A percentile compares a stretch with the other conserved stretches of the same genome.
Evolutionary conservation across 1,284 basidiomycete genomes (phyloP).

Genomic region (Trichosporon ovoides): DNA sequence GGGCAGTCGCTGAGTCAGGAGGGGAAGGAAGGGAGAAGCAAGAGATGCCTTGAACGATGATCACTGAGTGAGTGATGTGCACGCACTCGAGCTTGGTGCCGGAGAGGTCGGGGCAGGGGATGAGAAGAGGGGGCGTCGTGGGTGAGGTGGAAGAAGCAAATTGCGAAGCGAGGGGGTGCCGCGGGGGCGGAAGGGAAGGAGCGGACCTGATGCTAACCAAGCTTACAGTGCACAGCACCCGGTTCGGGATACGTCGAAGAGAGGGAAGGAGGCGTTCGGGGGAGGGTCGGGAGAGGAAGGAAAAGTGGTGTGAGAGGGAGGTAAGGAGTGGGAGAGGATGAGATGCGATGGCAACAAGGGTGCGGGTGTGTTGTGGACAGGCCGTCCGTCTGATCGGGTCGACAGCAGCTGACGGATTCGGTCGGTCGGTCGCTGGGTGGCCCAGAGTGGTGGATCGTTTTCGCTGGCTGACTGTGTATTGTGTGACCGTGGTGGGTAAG

Average conservation of each 20-base stretch:
- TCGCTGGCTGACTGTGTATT: background rate
- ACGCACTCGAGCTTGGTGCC: too few species aligned
- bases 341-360: background rate
- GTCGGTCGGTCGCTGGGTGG: background rate
- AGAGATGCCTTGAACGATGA: too few species aligned
- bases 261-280: background rate
- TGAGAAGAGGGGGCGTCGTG: too few species aligned
- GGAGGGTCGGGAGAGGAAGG: background rate
- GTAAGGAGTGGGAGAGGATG: background rate
- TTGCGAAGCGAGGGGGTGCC: background rate
- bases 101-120: too few species aligned
- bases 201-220: background rate
- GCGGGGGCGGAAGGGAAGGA: background rate
- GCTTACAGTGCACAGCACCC: slow-evolving; percentile 7
- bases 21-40: background rate
- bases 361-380: background rate
- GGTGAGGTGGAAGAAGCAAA: background rate
- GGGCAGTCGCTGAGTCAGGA: too few species aligned
- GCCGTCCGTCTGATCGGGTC: too few species aligned
- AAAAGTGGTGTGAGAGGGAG: background rate
- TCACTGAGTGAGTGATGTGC: background rate
- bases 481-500: background rate
- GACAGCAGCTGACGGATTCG: too few species aligned
- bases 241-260: background rate
- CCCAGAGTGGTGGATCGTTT: background rate